Conservation (phyloP, 2,329 filamentous ascomycete species). For the Verticillium dahliae region DNA sequence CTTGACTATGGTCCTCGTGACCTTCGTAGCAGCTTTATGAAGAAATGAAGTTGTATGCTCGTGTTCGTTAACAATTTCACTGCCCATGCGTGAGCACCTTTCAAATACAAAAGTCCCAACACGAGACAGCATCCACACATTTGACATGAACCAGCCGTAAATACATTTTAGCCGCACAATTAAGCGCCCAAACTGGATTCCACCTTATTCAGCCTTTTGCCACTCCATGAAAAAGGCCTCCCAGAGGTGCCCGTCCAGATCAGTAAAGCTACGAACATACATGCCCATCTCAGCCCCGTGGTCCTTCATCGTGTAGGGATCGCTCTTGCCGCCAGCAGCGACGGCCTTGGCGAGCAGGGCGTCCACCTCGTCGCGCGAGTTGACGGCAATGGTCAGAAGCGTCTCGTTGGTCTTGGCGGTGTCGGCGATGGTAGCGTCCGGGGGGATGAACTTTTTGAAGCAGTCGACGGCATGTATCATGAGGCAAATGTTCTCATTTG, state of each 20-base stretch:
- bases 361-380: conserved; percentile 13
- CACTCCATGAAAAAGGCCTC: conserved; percentile 7
- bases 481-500: conserved; percentile 14
- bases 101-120: too few species aligned
- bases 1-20: too few species aligned
- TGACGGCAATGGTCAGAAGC: conserved; percentile 10
- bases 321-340: conserved; percentile 11
- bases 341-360: conserved; percentile 10
- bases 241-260: conserved; percentile 18
- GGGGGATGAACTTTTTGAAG: conserved; percentile 15
- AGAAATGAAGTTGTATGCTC: too few species aligned
- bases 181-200: not conserved
- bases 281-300: conserved; percentile 12
- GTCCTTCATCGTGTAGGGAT: conserved; percentile 11
- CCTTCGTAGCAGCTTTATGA: too few species aligned
- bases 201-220: not conserved
- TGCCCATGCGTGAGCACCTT: too few species aligned
- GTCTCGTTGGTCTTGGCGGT: conserved; percentile 10
- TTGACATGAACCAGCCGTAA: too few species aligned
- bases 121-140: too few species aligned
- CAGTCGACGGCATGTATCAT: conserved; percentile 12
- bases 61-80: too few species aligned
- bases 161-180: too few species aligned
- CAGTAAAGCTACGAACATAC: conserved; percentile 15
- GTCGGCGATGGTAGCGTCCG: conserved; percentile 9